Conservation (phyloP, 176 grass and related monocot species). For the Carex littledalei region DNA sequence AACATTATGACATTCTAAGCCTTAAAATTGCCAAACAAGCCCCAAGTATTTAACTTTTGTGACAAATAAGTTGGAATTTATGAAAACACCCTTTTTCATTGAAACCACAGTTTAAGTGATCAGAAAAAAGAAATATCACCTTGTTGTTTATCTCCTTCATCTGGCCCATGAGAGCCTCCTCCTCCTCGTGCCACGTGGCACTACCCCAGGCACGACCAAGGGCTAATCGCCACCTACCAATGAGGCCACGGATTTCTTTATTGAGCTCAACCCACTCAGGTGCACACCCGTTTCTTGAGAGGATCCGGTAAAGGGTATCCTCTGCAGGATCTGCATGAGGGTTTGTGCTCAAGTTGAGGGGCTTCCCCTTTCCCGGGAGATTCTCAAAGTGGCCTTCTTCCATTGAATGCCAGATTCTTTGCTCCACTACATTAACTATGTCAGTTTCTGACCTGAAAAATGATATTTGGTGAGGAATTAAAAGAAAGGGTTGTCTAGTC, state of each 20-base stretch:
- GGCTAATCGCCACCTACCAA: constrained; percentile 42
- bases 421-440: constrained; percentile 87
- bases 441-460: constrained; percentile 71
- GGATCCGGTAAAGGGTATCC: constrained; percentile 81
- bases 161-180: constrained; percentile 41
- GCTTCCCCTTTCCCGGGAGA: constrained; percentile 77
- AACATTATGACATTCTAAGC: background rate
- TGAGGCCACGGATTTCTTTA: constrained; percentile 66
- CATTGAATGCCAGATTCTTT: constrained; percentile 92
- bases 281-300: constrained; percentile 60
- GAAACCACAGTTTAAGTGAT: background rate
- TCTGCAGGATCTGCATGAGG: constrained; percentile 81
- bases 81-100: background rate
- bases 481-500: background rate
- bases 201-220: constrained; percentile 50
- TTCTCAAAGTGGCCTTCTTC: constrained; percentile 95
- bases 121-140: constrained; percentile 20
- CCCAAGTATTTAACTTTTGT: background rate
- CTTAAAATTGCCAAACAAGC: background rate
- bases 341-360: constrained; percentile 54
- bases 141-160: constrained; percentile 77
- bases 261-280: constrained; percentile 84
- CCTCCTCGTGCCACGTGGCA: constrained; percentile 38
- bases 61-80: background rate
- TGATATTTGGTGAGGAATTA: background rate